Conservation (phyloP, 1,284 basidiomycete genomes). For the Mycosarcoma maydis region DNA sequence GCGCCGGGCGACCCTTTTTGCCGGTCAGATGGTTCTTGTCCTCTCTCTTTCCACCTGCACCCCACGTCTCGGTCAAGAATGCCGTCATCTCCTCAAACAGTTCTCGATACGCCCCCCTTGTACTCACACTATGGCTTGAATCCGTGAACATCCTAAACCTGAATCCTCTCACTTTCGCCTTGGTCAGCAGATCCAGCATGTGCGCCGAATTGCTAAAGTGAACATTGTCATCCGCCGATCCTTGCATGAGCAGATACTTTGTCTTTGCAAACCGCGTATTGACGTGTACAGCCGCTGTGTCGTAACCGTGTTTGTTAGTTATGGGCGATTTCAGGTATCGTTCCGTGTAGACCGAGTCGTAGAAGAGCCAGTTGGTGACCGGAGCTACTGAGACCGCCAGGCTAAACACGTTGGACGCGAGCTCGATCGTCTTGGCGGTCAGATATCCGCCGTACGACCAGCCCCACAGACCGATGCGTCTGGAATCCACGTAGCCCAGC, state of each 20-base stretch:
- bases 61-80: conserved; percentile 87
- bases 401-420: conserved; percentile 82
- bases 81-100: conserved; percentile 84
- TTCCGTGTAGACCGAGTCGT: conserved; percentile 90
- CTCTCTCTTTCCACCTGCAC: conserved; percentile 14
- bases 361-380: conserved; percentile 67
- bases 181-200: conserved; percentile 88
- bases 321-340: conserved; percentile 91
- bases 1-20: conserved; percentile 10
- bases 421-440: conserved; percentile 66
- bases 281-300: conserved; percentile 82
- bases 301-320: conserved; percentile 82
- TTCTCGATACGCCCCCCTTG: conserved; percentile 81
- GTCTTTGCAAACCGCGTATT: conserved; percentile 82
- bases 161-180: conserved; percentile 78
- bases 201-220: conserved; percentile 91
- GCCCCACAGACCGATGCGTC: conserved; percentile 79
- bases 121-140: conserved; percentile 78
- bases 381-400: conserved; percentile 86
- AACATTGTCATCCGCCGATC: conserved; percentile 68
- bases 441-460: conserved; percentile 63
- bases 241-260: conserved; percentile 87
- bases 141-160: conserved; percentile 96
- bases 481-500: conserved; percentile 79
- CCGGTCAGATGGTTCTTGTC: background rate